Percentiles rank a stretch among this genome's conserved stretches.
Evolutionary conservation across 2,329 filamentous ascomycete genomes (phyloP).

Genomic region (Cercospora sesami): DNA sequence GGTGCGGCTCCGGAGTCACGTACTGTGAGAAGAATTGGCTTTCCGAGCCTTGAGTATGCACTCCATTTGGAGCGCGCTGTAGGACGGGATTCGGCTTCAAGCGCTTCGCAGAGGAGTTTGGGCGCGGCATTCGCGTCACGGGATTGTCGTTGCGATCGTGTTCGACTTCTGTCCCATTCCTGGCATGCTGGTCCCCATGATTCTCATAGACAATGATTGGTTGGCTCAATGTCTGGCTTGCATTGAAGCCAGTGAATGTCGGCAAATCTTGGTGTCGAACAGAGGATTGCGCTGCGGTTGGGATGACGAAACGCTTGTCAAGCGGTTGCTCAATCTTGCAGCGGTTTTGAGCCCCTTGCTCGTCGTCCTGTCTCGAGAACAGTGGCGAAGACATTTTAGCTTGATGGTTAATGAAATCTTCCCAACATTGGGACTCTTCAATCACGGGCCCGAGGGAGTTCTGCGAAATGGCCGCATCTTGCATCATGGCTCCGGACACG

Average conservation of each 20-base stretch:
- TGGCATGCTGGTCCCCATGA: neutral
- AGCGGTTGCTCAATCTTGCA: neutral
- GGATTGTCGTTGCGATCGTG: conserved; percentile 6
- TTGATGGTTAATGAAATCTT: neutral
- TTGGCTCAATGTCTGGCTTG: neutral
- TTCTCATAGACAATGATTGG: conserved; percentile 9
- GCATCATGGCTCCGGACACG: neutral
- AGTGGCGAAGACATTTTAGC: neutral
- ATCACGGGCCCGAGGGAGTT: neutral
- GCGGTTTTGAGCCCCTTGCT: neutral
- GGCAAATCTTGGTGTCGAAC: neutral
- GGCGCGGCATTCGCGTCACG: conserved; percentile 28
- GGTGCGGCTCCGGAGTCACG: conserved; percentile 20
- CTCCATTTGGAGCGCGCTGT: neutral
- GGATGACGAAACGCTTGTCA: neutral
- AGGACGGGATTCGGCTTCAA: conserved; percentile 15
- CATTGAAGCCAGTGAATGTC: conserved; percentile 10
- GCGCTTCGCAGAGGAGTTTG: conserved; percentile 35
- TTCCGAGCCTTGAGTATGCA: neutral
- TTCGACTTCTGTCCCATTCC: neutral
- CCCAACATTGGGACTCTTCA: neutral
- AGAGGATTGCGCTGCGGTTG: neutral
- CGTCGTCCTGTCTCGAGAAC: neutral
- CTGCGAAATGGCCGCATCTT: neutral
- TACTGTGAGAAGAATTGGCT: neutral